Conservation (phyloP, 2,329 filamentous ascomycete species). For the Penicillium hesseltinei region DNA sequence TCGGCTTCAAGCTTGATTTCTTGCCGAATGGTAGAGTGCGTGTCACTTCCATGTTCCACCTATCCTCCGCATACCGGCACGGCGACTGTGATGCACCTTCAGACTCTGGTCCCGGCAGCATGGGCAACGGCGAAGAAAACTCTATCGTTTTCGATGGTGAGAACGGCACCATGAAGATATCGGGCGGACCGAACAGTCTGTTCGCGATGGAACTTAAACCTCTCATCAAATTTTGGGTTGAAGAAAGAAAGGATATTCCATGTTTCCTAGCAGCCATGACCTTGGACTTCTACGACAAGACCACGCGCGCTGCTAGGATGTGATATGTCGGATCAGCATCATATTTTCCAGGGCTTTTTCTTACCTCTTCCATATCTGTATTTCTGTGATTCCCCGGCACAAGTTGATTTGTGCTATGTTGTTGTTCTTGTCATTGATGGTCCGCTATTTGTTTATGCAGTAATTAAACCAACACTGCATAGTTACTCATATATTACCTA, state of each 20-base stretch:
- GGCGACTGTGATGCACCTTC: conserved; percentile 56
- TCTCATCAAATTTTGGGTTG: conserved; percentile 92
- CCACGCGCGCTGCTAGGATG: conserved; percentile 41
- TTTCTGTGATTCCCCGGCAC: conserved; percentile 31
- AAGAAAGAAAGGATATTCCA: conserved; percentile 88
- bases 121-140: conserved; percentile 52
- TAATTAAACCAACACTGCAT: neutral
- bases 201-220: conserved; percentile 84
- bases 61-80: conserved; percentile 53
- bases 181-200: conserved; percentile 78
- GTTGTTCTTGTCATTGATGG: neutral
- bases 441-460: neutral
- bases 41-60: conserved; percentile 81
- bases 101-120: conserved; percentile 50
- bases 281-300: conserved; percentile 81
- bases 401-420: conserved; percentile 24
- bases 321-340: conserved; percentile 16
- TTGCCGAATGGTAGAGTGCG: conserved; percentile 96
- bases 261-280: conserved; percentile 90
- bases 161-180: conserved; percentile 96
- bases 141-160: conserved; percentile 84
- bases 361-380: conserved; percentile 11
- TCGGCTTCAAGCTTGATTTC: conserved; percentile 94
- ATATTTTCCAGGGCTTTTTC: neutral
- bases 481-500: neutral